Evolutionary conservation across 208 protist species (phyloP).

Genomic region (Leptomonas pyrrhocoris): DNA sequence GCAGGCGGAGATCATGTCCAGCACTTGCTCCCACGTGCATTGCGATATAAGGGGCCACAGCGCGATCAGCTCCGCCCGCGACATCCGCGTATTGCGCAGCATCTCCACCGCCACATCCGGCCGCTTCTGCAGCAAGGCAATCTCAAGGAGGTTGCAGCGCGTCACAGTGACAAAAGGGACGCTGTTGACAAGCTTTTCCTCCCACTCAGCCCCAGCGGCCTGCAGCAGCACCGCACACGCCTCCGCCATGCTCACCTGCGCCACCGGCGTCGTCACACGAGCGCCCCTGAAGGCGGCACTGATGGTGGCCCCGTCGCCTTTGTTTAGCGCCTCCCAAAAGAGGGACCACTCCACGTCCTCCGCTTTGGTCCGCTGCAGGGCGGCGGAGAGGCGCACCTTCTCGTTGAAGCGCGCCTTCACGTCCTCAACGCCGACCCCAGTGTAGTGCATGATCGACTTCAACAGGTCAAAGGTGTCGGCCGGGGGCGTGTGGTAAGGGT

Average conservation of each 20-base stretch:
- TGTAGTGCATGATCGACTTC: slow-evolving; percentile 83
- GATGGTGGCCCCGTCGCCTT: slow-evolving; percentile 82
- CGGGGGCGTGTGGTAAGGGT: slow-evolving; percentile 88
- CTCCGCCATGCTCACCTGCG: slow-evolving; percentile 85
- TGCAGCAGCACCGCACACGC: slow-evolving; percentile 87
- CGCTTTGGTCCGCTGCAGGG: slow-evolving; percentile 62
- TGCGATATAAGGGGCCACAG: slow-evolving; percentile 85
- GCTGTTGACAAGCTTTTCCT: slow-evolving; percentile 71
- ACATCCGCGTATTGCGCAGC: slow-evolving; percentile 70
- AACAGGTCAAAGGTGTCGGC: slow-evolving; percentile 88
- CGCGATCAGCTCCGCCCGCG: slow-evolving; percentile 50
- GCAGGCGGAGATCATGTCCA: slow-evolving; percentile 83
- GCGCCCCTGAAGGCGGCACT: slow-evolving; percentile 69
- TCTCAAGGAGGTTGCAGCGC: slow-evolving; percentile 76
- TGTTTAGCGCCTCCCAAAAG: slow-evolving; percentile 87
- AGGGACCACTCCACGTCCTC: slow-evolving; percentile 90
- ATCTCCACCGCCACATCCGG: slow-evolving; percentile 85
- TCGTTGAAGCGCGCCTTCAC: slow-evolving; percentile 90
- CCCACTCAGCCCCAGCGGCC: slow-evolving; percentile 67
- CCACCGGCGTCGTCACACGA: slow-evolving; percentile 34
- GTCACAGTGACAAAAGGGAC: slow-evolving; percentile 86
- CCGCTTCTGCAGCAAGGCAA: slow-evolving; percentile 63
- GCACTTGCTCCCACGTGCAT: slow-evolving; percentile 80
- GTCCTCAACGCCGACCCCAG: slow-evolving; percentile 78
- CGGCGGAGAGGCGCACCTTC: slow-evolving; percentile 78